Evolutionary conservation across 2,329 filamentous ascomycete genomes (phyloP).

Genomic region (Phialophora verrucosa): DNA sequence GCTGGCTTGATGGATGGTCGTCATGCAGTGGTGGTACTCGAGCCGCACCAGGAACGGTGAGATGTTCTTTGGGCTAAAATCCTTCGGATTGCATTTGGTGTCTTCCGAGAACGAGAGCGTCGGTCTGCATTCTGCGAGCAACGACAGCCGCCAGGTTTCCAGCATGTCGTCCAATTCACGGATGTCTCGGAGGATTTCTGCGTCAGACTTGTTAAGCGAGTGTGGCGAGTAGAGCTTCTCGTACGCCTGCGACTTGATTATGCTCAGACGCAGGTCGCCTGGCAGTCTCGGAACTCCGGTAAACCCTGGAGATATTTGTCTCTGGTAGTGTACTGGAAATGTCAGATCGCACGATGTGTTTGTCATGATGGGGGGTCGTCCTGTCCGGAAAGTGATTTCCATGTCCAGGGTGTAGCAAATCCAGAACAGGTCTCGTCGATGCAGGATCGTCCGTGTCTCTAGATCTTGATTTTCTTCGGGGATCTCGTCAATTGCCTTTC

Average conservation of each 20-base stretch:
- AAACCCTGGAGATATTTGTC: conserved; percentile 41
- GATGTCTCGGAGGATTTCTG: conserved; percentile 61
- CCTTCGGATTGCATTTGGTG: conserved; percentile 32
- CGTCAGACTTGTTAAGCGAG: conserved; percentile 58
- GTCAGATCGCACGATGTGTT: conserved; percentile 62
- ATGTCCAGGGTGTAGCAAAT: conserved; percentile 62
- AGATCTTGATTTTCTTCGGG: conserved; percentile 15
- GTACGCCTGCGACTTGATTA: conserved; percentile 60
- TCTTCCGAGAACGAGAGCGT: conserved; percentile 53
- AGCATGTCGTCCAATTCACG: conserved; percentile 63
- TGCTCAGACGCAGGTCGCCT: conserved; percentile 56
- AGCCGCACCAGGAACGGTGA: conserved; percentile 57
- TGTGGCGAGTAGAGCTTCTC: conserved; percentile 58
- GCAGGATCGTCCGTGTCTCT: conserved; percentile 34
- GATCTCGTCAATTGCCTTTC: conserved; percentile 33
- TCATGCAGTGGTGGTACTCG: conserved; percentile 63
- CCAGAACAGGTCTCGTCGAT: conserved; percentile 59
- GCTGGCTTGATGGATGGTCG: conserved; percentile 62
- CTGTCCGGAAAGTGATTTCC: conserved; percentile 60
- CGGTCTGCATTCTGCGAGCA: conserved; percentile 55
- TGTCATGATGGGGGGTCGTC: conserved; percentile 58
- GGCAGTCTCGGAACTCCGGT: conserved; percentile 48
- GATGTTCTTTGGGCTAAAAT: conserved; percentile 48
- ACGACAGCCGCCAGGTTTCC: conserved; percentile 60
- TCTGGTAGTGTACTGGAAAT: conserved; percentile 52